Evolutionary conservation across 176 grass and related monocot genomes (phyloP).

Genomic region (Chrysopogon serrulatus): DNA sequence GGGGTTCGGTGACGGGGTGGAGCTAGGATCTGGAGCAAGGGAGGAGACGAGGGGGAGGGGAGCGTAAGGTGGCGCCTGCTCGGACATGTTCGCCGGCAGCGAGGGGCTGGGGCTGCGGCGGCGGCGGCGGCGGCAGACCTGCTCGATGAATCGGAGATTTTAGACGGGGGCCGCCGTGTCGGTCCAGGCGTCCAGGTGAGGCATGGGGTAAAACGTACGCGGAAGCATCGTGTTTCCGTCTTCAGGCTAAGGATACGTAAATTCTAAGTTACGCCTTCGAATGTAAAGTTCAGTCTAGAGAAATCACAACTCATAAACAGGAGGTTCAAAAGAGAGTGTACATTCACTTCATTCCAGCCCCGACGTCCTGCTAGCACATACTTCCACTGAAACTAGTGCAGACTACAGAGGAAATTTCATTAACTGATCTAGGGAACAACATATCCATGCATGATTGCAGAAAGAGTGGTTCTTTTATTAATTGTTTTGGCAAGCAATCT

Average conservation of each 20-base stretch:
- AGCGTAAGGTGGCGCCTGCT: conserved; percentile 37
- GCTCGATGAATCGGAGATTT: conserved; percentile 21
- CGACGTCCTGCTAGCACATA: too few species aligned
- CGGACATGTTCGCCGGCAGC: conserved; percentile 44
- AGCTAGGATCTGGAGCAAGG: conserved; percentile 35
- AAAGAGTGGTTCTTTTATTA: background rate
- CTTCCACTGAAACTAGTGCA: background rate
- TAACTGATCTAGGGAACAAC: background rate
- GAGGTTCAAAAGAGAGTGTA: background rate
- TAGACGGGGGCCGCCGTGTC: background rate
- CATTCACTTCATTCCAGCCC: background rate
- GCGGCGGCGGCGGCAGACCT: background rate
- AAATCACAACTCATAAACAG: background rate
- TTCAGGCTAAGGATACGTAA: conserved; percentile 3
- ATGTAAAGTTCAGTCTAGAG: background rate
- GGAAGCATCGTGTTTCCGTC: background rate
- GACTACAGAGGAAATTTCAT: background rate
- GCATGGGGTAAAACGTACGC: background rate
- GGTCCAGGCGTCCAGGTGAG: background rate
- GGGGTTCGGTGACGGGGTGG: background rate
- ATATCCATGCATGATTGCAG: conserved; percentile 3
- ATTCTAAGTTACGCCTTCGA: background rate
- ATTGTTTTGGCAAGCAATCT: background rate
- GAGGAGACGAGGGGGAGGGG: conserved; percentile 23
- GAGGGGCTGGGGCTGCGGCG: background rate